Conservation (phyloP, 345 rosid genomes). For the Erucastrum elatum region DNA sequence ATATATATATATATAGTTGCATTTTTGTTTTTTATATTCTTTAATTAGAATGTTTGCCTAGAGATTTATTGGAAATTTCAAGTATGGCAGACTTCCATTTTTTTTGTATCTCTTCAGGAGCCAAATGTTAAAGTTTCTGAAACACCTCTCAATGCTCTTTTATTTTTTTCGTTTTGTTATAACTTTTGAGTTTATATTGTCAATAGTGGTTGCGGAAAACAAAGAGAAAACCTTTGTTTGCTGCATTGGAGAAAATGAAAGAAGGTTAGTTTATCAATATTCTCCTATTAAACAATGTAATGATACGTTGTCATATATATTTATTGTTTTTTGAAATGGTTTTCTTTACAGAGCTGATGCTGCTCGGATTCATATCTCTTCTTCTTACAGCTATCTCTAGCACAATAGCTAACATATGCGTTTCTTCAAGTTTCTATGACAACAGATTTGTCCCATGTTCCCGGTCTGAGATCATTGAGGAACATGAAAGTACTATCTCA, state of each 20-base stretch:
- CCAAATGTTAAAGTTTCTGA: neutral
- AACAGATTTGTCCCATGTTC: slow-evolving; percentile 79
- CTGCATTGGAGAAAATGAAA: slow-evolving; percentile 95
- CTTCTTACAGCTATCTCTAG: slow-evolving; percentile 83
- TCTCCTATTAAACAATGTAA: neutral
- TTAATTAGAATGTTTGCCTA: neutral
- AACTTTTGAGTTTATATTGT: slow-evolving; percentile 13
- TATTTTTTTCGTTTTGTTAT: neutral
- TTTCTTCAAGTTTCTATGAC: slow-evolving; percentile 79
- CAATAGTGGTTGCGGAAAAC: slow-evolving; percentile 83
- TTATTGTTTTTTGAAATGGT: slow-evolving; percentile 8
- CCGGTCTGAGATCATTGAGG: slow-evolving; percentile 56
- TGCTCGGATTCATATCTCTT: slow-evolving; percentile 96
- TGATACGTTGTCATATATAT: neutral
- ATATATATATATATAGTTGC: neutral
- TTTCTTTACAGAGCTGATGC: slow-evolving; percentile 76
- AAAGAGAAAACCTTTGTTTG: slow-evolving; percentile 73
- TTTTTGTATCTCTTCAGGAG: neutral
- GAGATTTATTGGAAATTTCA: neutral
- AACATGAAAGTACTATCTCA: slow-evolving; percentile 40
- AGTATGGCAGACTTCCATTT: neutral
- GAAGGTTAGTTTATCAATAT: slow-evolving; percentile 51
- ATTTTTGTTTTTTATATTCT: neutral
- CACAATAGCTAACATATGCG: slow-evolving; percentile 76
- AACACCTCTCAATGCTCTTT: neutral